A percentile compares a stretch with the other conserved stretches of the same genome.
Conservation (phyloP, 495 filamentous ascomycete genomes). For the Diplogelasinospora grovesii region DNA sequence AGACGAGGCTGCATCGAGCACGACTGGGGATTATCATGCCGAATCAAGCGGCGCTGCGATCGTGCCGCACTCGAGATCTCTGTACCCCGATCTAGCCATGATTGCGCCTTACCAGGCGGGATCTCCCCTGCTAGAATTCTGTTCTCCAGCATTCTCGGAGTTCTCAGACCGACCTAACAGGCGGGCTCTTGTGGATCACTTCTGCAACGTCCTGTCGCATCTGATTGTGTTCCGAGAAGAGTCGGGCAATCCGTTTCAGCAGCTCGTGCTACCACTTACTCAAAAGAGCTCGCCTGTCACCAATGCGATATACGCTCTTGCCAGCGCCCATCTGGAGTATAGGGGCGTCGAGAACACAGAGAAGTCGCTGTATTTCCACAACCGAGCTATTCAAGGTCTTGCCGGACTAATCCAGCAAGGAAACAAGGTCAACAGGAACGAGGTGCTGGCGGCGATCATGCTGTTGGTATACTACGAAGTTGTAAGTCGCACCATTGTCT, state of each 20-base stretch:
- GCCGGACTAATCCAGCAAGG: constrained; percentile 50
- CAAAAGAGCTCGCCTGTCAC: constrained; percentile 45
- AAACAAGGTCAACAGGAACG: constrained; percentile 43
- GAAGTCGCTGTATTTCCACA: constrained; percentile 53
- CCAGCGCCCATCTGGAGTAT: constrained; percentile 54
- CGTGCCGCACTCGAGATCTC: constrained; percentile 19
- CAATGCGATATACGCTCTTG: constrained; percentile 53
- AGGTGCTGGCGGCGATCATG: constrained; percentile 56
- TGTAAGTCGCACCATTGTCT: constrained; percentile 29
- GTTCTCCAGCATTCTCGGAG: constrained; percentile 46
- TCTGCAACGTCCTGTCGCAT: constrained; percentile 56
- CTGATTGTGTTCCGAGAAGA: constrained; percentile 59
- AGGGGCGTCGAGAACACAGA: constrained; percentile 49
- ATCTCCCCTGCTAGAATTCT: constrained; percentile 46
- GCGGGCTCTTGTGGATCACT: constrained; percentile 52
- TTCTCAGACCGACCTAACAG: constrained; percentile 49
- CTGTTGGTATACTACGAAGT: constrained; percentile 59
- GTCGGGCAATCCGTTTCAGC: constrained; percentile 56
- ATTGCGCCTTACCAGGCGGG: constrained; percentile 41
- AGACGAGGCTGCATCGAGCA: neutral
- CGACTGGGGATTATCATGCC: neutral
- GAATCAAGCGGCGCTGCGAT: constrained; percentile 1
- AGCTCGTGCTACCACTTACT: constrained; percentile 53
- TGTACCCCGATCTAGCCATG: constrained; percentile 33
- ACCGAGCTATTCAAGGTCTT: constrained; percentile 51